Percentiles rank a stretch among this genome's conserved stretches.
phyloP scores from a whole-genome alignment of 139 green algal species.

The Coccomyxa sp. region DNA sequence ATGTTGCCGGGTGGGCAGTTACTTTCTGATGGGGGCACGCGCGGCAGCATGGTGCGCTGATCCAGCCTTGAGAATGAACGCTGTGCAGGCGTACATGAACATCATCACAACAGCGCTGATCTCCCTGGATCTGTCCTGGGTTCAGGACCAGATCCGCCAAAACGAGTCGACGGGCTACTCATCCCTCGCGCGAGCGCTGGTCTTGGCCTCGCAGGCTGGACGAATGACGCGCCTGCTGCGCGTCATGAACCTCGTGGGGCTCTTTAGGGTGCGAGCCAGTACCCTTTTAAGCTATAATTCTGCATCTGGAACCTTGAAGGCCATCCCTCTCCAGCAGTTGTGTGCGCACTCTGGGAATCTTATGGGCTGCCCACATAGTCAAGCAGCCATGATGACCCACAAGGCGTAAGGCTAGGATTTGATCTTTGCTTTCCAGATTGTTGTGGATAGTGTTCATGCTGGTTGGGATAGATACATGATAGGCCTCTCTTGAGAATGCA shows the following conservation, averaged over 20 bases:
- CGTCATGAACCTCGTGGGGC: background rate
- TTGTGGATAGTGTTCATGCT: too few relatives aligned
- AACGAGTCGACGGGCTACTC: background rate
- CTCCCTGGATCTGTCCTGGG: background rate
- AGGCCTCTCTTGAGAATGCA: too few relatives aligned
- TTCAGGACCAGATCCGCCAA: background rate
- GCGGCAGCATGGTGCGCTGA: too few relatives aligned
- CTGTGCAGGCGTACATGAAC: conserved; percentile 4
- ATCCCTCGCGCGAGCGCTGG: background rate
- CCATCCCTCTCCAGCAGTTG: background rate
- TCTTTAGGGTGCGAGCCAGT: background rate
- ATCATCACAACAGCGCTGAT: background rate
- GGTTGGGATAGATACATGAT: too few relatives aligned
- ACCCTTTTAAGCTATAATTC: background rate
- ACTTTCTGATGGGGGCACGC: background rate
- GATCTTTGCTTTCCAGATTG: too few relatives aligned
- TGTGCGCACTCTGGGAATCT: too few relatives aligned
- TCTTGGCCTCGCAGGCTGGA: background rate
- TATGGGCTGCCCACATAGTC: too few relatives aligned
- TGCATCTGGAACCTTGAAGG: background rate
- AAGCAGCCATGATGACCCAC: too few relatives aligned
- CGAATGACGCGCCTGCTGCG: conserved; percentile 2
- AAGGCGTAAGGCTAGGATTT: too few relatives aligned
- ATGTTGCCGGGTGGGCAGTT: background rate
- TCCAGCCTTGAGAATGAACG: background rate